These are phyloP conservation scores for Mucor racemosus DNA, from an alignment of 371 early-diverging fungal species.

Conservation along the genomic window DNA sequence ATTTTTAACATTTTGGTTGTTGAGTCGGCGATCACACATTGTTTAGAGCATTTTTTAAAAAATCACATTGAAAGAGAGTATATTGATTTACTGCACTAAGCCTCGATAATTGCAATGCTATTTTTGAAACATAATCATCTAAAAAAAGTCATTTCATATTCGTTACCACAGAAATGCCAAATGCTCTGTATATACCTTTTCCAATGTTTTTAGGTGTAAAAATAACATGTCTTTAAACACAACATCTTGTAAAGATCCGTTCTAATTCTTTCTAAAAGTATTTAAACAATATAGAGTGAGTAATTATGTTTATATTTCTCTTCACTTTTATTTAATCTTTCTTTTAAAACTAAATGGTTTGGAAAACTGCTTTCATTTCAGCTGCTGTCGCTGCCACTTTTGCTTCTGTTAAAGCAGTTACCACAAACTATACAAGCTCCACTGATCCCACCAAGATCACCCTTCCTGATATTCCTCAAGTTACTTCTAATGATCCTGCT, in stretches of 20 bases:
- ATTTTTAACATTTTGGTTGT: not conserved
- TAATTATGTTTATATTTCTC: conserved; percentile 5
- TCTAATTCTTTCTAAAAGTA: not conserved
- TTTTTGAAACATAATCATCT: not conserved
- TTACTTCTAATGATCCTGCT: conserved; percentile 32
- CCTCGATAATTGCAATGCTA: not conserved
- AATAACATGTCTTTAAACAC: conserved; percentile 7
- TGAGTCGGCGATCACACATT: not conserved
- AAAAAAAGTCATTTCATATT: not conserved
- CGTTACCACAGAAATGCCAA: not conserved
- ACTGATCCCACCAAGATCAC: conserved; percentile 39
- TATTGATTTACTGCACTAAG: not conserved
- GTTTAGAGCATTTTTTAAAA: too few relatives aligned
- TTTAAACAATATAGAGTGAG: not conserved
- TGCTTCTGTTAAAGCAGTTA: conserved; percentile 15
- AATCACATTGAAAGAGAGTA: too few relatives aligned
- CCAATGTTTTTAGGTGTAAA: not conserved
- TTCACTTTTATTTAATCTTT: conserved; percentile 8
- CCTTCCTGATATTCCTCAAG: conserved; percentile 42
- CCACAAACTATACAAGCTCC: conserved; percentile 27
- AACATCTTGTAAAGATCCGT: not conserved
- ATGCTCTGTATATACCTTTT: not conserved
- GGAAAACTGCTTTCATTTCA: conserved; percentile 27
- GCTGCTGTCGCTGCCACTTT: conserved; percentile 22
- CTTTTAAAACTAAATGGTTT: conserved; percentile 23